Conservation (phyloP, 2,329 filamentous ascomycete species). For the Claviceps fusiformis region DNA sequence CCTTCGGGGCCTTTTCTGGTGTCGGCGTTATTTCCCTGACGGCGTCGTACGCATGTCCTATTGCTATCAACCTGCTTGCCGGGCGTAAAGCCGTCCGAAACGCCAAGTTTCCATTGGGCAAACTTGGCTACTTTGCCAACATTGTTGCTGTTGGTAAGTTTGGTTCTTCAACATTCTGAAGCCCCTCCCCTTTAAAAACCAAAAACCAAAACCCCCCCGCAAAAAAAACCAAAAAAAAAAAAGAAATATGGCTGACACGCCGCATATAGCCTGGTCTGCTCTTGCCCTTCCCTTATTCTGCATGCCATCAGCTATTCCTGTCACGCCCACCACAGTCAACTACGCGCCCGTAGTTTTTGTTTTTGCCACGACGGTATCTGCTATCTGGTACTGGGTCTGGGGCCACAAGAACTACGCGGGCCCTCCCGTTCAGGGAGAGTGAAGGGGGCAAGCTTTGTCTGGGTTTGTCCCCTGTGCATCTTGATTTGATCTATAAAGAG, state of each 20-base stretch:
- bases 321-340: slow-evolving; percentile 48
- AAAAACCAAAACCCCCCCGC: too few species aligned
- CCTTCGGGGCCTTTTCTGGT: slow-evolving; percentile 61
- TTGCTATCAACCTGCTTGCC: slow-evolving; percentile 47
- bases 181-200: too few species aligned
- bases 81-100: slow-evolving; percentile 44
- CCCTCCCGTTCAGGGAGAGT: slow-evolving; percentile 33
- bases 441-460: not conserved
- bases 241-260: slow-evolving; percentile 9
- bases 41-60: slow-evolving; percentile 53
- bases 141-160: slow-evolving; percentile 47
- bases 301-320: slow-evolving; percentile 53
- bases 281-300: slow-evolving; percentile 63
- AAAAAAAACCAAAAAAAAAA: too few species aligned
- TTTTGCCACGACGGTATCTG: slow-evolving; percentile 46
- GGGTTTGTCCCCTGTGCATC: not conserved
- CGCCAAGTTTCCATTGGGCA: slow-evolving; percentile 48
- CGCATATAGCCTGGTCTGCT: slow-evolving; percentile 43
- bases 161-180: not conserved
- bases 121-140: slow-evolving; percentile 48
- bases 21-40: slow-evolving; percentile 59
- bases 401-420: slow-evolving; percentile 56
- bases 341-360: slow-evolving; percentile 66
- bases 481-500: not conserved
- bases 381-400: slow-evolving; percentile 55